phyloP scores from a whole-genome alignment of 1,284 basidiomycete genomes.

The Sporisorium graminicola region DNA sequence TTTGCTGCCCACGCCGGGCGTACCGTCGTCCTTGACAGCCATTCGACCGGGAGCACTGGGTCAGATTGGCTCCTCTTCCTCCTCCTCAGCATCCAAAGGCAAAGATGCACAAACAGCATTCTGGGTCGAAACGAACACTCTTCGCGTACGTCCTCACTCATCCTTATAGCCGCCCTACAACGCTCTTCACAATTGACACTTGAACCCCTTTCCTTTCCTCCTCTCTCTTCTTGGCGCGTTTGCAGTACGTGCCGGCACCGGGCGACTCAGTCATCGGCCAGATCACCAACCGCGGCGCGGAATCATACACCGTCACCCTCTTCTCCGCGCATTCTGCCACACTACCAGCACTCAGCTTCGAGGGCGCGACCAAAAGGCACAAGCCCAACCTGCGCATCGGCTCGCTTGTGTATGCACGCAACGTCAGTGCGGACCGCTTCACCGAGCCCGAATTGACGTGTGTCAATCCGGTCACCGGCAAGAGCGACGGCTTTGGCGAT shows the following conservation, averaged over 20 bases:
- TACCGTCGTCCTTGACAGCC: conserved; percentile 37
- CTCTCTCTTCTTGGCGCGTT: neutral
- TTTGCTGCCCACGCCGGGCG: conserved; percentile 39
- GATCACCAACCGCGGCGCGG: conserved; percentile 60
- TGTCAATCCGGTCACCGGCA: conserved; percentile 61
- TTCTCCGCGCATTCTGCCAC: conserved; percentile 56
- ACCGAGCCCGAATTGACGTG: conserved; percentile 67
- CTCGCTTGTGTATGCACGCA: conserved; percentile 61
- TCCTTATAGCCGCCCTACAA: neutral
- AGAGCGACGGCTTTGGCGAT: conserved; percentile 64
- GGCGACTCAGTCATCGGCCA: conserved; percentile 63
- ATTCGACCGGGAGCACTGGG: conserved; percentile 52
- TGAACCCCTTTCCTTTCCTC: neutral
- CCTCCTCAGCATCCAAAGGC: neutral
- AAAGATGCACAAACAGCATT: conserved; percentile 14
- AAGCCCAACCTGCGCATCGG: conserved; percentile 66
- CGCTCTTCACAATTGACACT: neutral
- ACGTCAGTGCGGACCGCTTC: conserved; percentile 56
- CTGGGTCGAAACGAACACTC: conserved; percentile 59
- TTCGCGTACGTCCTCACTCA: conserved; percentile 1
- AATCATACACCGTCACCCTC: conserved; percentile 63
- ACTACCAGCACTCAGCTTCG: conserved; percentile 64
- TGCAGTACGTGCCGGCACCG: conserved; percentile 53
- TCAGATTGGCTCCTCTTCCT: conserved; percentile 20
- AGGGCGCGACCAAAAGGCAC: conserved; percentile 67